A percentile compares a stretch with the other conserved stretches of the same genome.
These are phyloP conservation scores for Malus hybrid DNA, from an alignment of 331 rosid genomes.

Conservation along the genomic window DNA sequence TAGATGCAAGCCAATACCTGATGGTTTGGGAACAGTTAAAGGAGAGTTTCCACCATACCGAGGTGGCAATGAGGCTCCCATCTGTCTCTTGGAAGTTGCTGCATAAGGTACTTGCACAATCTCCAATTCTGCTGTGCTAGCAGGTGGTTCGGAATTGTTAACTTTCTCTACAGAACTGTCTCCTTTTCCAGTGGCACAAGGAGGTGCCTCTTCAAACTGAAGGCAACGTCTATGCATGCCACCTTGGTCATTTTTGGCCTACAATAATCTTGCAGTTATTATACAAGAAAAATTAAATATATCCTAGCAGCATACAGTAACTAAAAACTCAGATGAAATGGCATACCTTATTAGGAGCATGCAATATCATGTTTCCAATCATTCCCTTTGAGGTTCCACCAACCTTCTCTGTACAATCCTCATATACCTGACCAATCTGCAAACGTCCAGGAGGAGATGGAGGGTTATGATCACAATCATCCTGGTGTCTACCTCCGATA, in stretches of 20 bases:
- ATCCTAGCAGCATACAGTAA: not conserved
- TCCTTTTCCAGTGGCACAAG: constrained; percentile 14
- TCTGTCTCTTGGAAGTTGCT: constrained; percentile 17
- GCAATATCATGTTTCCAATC: constrained; percentile 21
- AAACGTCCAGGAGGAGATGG: constrained; percentile 26
- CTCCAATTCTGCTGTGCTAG: constrained; percentile 5
- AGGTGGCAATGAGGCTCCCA: constrained; percentile 21
- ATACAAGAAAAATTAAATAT: constrained; percentile 10
- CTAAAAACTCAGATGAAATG: not conserved
- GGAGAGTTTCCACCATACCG: constrained; percentile 20
- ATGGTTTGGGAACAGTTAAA: constrained; percentile 28
- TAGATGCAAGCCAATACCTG: constrained; percentile 59
- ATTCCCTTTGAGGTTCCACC: constrained; percentile 22
- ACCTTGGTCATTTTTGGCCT: constrained; percentile 35
- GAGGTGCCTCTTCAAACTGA: constrained; percentile 44
- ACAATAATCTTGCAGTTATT: constrained; percentile 15
- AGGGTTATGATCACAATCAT: constrained; percentile 13
- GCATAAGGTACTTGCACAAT: constrained; percentile 6
- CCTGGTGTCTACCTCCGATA: constrained; percentile 20
- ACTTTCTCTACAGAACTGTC: constrained; percentile 3
- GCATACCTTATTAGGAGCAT: constrained; percentile 44
- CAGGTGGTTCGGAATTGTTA: constrained; percentile 9
- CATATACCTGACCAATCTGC: constrained; percentile 24
- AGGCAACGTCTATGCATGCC: constrained; percentile 54
- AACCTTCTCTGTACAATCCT: constrained; percentile 17